Percentiles rank a stretch among this genome's conserved stretches.
Conservation (phyloP, 1,284 basidiomycete genomes). For the Athelia sp. region DNA sequence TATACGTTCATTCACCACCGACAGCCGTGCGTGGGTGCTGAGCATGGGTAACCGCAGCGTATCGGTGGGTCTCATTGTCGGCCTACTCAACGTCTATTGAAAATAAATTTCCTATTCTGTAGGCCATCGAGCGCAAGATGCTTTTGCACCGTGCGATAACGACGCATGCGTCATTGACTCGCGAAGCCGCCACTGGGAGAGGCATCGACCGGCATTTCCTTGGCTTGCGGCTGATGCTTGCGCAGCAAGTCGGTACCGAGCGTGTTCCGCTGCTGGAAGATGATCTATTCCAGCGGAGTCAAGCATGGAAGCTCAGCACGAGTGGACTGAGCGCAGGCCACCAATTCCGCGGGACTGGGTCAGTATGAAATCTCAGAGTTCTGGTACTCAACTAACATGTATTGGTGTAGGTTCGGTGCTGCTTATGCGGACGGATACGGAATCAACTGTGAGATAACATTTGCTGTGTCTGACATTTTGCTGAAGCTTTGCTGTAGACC, state of each 20-base stretch:
- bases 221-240: conserved; percentile 74
- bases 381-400: not conserved
- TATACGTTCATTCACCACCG: conserved; percentile 74
- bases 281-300: conserved; percentile 70
- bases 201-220: conserved; percentile 93
- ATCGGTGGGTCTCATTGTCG: conserved; percentile 33
- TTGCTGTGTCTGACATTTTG: conserved; percentile 2
- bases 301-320: conserved; percentile 90
- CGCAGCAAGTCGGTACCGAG: conserved; percentile 31
- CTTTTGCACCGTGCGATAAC: conserved; percentile 69
- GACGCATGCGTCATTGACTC: conserved; percentile 73
- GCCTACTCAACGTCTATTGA: conserved; percentile 1
- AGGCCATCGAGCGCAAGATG: conserved; percentile 34
- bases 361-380: conserved; percentile 24
- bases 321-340: conserved; percentile 87
- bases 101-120: conserved; percentile 1
- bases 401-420: conserved; percentile 61
- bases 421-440: conserved; percentile 84
- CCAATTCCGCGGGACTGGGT: conserved; percentile 89
- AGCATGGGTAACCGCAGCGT: conserved; percentile 59
- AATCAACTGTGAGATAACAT: conserved; percentile 72
- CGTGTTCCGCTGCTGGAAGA: conserved; percentile 67
- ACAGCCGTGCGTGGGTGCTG: conserved; percentile 78
- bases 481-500: conserved; percentile 46
- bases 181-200: conserved; percentile 77